Evolutionary conservation across 163 green algal genomes (phyloP).

Genomic region (Volvox carteri): DNA sequence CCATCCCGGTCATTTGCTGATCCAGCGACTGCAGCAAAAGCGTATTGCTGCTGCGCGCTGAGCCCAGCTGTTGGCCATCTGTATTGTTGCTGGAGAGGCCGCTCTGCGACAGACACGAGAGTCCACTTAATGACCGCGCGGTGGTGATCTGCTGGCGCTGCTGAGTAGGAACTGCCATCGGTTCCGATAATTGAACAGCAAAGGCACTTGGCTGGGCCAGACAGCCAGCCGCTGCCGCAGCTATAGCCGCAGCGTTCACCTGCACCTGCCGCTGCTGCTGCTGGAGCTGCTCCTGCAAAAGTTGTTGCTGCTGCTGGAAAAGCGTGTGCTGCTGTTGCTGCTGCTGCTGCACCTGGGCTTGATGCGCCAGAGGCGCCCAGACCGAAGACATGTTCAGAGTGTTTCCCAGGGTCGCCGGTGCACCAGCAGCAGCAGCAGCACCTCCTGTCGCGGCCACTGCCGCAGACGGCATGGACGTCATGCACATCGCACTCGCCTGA

Average conservation of each 20-base stretch:
- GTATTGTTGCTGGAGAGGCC: constrained; percentile 29
- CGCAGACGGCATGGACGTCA: not conserved
- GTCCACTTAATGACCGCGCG: constrained; percentile 20
- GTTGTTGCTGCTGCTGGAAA: constrained; percentile 21
- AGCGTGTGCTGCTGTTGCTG: not conserved
- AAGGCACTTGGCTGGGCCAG: not conserved
- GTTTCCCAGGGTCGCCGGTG: not conserved
- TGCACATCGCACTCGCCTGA: not conserved
- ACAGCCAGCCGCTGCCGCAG: not conserved
- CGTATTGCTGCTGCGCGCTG: constrained; percentile 31
- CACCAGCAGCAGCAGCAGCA: not conserved
- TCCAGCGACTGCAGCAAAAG: constrained; percentile 21
- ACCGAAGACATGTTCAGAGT: not conserved
- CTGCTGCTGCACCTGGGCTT: not conserved
- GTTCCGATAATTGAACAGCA: constrained; percentile 9
- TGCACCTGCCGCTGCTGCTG: constrained; percentile 34
- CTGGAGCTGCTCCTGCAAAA: not conserved
- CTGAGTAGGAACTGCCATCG: constrained; percentile 35
- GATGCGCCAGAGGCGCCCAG: constrained; percentile 20
- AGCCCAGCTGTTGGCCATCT: constrained; percentile 20
- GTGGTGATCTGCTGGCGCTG: constrained; percentile 16
- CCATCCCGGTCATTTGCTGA: not conserved
- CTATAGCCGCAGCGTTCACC: not conserved
- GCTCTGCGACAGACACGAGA: constrained; percentile 37
- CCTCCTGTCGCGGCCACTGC: not conserved